These are phyloP conservation scores for Zoysia japonica DNA, from an alignment of 176 grass and related monocot species.

Conservation along the genomic window DNA sequence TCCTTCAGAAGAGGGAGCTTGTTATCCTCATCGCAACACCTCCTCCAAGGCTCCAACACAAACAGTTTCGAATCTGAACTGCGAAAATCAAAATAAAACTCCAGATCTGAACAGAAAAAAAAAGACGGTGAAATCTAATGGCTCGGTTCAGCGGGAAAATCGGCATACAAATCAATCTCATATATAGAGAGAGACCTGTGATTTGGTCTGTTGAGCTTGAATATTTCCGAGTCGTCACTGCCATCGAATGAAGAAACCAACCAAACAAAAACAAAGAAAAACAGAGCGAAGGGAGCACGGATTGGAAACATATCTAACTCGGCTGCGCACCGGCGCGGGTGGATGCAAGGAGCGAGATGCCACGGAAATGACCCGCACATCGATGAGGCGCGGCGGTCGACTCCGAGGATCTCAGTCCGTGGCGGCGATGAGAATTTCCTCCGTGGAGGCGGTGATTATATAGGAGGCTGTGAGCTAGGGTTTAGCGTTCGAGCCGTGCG, in stretches of 20 bases:
- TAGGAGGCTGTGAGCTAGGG: conserved; percentile 33
- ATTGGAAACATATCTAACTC: neutral
- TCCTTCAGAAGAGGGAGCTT: conserved; percentile 96
- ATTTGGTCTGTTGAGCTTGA: conserved; percentile 99
- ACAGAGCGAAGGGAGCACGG: neutral
- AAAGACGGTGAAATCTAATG: neutral
- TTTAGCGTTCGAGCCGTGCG: conserved; percentile 29
- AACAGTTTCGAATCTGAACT: neutral
- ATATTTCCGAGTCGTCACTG: conserved; percentile 69
- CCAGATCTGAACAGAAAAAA: no score
- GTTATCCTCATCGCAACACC: conserved; percentile 70
- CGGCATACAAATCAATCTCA: conserved; percentile 79
- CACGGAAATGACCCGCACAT: no score
- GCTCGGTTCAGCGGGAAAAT: conserved; percentile 90
- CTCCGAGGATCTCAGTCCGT: no score
- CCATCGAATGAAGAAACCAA: conserved; percentile 29
- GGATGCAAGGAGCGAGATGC: no score
- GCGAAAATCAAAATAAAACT: no score
- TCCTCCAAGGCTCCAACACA: neutral
- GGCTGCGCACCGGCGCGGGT: neutral
- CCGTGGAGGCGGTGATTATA: conserved; percentile 34
- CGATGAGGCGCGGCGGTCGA: no score
- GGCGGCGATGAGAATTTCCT: neutral
- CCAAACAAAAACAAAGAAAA: neutral
- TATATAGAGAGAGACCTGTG: conserved; percentile 46